phyloP scores from a whole-genome alignment of 1,139 yeast genomes.

The Debaryomyces psychrophilus region DNA sequence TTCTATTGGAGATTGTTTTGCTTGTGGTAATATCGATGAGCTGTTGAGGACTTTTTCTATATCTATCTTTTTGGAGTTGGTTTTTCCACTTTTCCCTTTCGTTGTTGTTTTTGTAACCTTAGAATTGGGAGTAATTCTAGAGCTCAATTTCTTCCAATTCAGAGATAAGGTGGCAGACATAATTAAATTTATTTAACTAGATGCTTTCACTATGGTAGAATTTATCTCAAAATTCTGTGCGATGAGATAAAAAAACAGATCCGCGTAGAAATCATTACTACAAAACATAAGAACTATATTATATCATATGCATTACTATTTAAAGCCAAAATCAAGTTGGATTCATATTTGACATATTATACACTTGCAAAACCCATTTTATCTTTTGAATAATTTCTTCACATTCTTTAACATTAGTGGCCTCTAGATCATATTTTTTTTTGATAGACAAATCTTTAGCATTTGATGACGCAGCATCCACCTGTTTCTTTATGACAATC shows the following conservation, averaged over 20 bases:
- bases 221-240: slow-evolving; percentile 6
- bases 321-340: not conserved
- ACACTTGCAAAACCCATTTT: slow-evolving; percentile 54
- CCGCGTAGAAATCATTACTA: not conserved
- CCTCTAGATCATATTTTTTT: slow-evolving; percentile 88
- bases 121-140: slow-evolving; percentile 23
- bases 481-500: slow-evolving; percentile 70
- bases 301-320: not conserved
- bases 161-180: slow-evolving; percentile 30
- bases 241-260: slow-evolving; percentile 9
- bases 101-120: slow-evolving; percentile 20
- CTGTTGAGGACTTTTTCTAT: not conserved
- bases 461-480: slow-evolving; percentile 41
- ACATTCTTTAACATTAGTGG: slow-evolving; percentile 62
- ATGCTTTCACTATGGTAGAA: not conserved
- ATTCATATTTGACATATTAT: slow-evolving; percentile 24
- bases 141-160: slow-evolving; percentile 40
- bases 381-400: slow-evolving; percentile 75
- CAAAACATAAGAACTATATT: not conserved
- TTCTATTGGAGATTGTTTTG: slow-evolving; percentile 23
- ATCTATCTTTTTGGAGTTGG: not conserved
- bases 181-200: not conserved
- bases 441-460: slow-evolving; percentile 27
- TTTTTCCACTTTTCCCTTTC: slow-evolving; percentile 6
- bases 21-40: not conserved